These are phyloP conservation scores for Colletotrichum filicis DNA, from an alignment of 2,329 filamentous ascomycete species.

Conservation along the genomic window DNA sequence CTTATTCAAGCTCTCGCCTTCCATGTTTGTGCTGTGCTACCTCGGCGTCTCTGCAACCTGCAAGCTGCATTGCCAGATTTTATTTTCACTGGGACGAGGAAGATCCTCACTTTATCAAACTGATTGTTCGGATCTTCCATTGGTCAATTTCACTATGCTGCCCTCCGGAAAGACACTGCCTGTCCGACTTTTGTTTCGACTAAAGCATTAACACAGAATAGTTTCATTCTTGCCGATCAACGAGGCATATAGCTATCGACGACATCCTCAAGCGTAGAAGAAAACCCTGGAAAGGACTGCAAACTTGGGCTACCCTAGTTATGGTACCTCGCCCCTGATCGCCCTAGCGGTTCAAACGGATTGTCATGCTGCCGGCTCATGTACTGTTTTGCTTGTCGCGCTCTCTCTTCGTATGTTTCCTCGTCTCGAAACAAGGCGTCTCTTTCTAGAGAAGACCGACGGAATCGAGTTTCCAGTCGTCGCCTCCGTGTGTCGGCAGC, in stretches of 20 bases:
- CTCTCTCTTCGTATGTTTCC: conserved; percentile 29
- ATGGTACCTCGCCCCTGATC: conserved; percentile 10
- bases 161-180: background rate
- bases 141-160: background rate
- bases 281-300: background rate
- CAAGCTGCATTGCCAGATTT: background rate
- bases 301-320: background rate
- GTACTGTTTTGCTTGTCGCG: conserved; percentile 12
- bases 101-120: background rate
- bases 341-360: conserved; percentile 30
- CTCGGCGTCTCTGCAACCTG: background rate
- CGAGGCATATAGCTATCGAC: background rate
- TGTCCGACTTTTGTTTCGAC: background rate
- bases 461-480: conserved; percentile 21
- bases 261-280: background rate
- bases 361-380: conserved; percentile 26
- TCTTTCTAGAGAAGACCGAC: conserved; percentile 18
- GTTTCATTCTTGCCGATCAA: background rate
- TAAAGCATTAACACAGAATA: background rate
- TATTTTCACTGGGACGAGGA: background rate
- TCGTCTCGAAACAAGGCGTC: background rate
- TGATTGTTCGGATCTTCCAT: background rate
- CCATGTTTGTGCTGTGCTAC: background rate
- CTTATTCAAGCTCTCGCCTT: conserved; percentile 10
- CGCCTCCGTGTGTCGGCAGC: background rate